phyloP scores from a whole-genome alignment of 768 basidiomycete species.

The Suillus subluteus region DNA sequence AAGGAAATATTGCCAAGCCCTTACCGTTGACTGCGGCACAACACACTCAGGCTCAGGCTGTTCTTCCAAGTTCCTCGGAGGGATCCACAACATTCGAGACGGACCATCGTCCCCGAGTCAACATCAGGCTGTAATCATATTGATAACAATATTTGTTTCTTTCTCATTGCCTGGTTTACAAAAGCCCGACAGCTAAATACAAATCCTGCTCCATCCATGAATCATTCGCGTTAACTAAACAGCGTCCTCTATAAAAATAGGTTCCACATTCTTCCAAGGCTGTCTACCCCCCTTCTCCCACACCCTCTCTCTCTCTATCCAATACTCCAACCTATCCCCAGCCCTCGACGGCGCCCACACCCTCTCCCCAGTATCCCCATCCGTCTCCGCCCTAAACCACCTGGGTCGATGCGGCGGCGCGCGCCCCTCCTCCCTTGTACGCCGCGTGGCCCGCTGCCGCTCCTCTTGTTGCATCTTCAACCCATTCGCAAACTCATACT shows the following conservation, averaged over 20 bases:
- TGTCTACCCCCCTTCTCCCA: slow-evolving; percentile 45
- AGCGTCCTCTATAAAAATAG: slow-evolving; percentile 76
- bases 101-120: too few species aligned
- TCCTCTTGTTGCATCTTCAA: slow-evolving; percentile 85
- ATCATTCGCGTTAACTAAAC: neutral
- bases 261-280: slow-evolving; percentile 71
- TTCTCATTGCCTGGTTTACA: neutral
- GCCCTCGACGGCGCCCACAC: slow-evolving; percentile 77
- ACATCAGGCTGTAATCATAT: too few species aligned
- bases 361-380: slow-evolving; percentile 87
- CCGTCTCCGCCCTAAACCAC: slow-evolving; percentile 86
- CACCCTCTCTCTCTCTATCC: slow-evolving; percentile 74
- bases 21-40: too few species aligned
- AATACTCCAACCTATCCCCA: slow-evolving; percentile 71
- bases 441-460: slow-evolving; percentile 70
- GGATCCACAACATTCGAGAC: too few species aligned
- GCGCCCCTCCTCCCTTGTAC: slow-evolving; percentile 74
- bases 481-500: slow-evolving; percentile 81
- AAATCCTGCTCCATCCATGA: neutral
- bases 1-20: too few species aligned
- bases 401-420: slow-evolving; percentile 75
- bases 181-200: neutral
- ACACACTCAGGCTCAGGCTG: too few species aligned
- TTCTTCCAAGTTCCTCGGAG: too few species aligned
- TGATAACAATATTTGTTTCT: too few species aligned